Evolutionary conservation across 306 rosid species (phyloP).

Genomic region (Inga leiocalycina): DNA sequence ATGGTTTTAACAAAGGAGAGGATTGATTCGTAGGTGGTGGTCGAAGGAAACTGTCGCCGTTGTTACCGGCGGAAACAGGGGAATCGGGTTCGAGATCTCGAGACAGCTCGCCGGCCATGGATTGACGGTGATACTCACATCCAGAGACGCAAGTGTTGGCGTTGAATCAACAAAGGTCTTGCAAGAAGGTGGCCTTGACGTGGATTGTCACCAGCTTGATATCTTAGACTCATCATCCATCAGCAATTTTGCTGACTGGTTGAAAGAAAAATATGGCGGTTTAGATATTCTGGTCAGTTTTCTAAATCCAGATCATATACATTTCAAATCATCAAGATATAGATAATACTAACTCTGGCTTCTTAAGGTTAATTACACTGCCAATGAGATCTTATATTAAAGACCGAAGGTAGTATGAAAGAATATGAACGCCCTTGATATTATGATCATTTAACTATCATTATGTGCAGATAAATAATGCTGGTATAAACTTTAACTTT

Average conservation of each 20-base stretch:
- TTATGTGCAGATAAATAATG: slow-evolving; percentile 75
- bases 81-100: slow-evolving; percentile 89
- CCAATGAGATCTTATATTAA: too few species aligned
- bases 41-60: slow-evolving; percentile 83
- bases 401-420: too few species aligned
- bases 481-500: slow-evolving; percentile 77
- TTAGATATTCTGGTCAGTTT: slow-evolving; percentile 75
- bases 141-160: slow-evolving; percentile 81
- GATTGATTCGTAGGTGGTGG: slow-evolving; percentile 75
- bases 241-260: slow-evolving; percentile 66
- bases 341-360: too few species aligned
- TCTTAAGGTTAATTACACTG: too few species aligned
- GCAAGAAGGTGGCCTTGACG: slow-evolving; percentile 90
- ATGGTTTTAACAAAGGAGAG: neutral
- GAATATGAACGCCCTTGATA: neutral
- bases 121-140: slow-evolving; percentile 72
- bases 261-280: slow-evolving; percentile 76
- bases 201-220: slow-evolving; percentile 77
- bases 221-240: slow-evolving; percentile 72
- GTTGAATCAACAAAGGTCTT: slow-evolving; percentile 82
- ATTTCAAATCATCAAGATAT: neutral
- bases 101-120: slow-evolving; percentile 85
- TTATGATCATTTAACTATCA: neutral
- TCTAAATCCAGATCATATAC: neutral
- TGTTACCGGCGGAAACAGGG: slow-evolving; percentile 95